Conservation (phyloP, 169 alveolate genomes). For the Plasmodium malariae region DNA sequence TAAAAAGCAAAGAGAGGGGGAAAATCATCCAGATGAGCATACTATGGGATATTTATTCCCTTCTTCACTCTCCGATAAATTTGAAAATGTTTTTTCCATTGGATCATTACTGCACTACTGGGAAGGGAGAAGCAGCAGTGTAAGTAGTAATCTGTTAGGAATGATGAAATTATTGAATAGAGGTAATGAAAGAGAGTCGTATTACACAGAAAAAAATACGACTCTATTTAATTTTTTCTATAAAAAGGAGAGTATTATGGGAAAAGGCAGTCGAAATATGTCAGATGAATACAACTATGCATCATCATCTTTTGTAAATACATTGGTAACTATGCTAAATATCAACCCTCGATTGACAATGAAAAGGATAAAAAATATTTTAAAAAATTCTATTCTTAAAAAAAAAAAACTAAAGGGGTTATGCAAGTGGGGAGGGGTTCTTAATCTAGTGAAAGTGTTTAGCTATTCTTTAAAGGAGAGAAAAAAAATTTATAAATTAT, state of each 20-base stretch:
- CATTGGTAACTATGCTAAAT: constrained; percentile 8
- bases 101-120: background rate
- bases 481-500: background rate
- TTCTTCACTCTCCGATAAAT: constrained; percentile 3
- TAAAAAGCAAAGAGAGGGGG: too few species aligned
- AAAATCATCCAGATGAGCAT: background rate
- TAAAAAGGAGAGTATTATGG: background rate
- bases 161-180: background rate
- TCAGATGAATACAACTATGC: background rate
- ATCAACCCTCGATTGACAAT: constrained; percentile 15
- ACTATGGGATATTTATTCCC: background rate
- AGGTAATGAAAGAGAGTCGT: background rate
- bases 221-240: constrained; percentile 28
- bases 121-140: background rate
- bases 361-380: constrained; percentile 6
- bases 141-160: background rate
- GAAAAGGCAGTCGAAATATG: background rate
- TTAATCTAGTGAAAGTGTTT: background rate
- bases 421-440: background rate
- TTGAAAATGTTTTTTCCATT: constrained; percentile 41
- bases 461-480: constrained; percentile 8
- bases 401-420: constrained; percentile 6
- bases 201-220: background rate
- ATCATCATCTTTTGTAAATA: constrained; percentile 35
- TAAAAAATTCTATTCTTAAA: background rate